Evolutionary conservation across 257 asterid genomes (phyloP).

Genomic region (Echites panduratus): DNA sequence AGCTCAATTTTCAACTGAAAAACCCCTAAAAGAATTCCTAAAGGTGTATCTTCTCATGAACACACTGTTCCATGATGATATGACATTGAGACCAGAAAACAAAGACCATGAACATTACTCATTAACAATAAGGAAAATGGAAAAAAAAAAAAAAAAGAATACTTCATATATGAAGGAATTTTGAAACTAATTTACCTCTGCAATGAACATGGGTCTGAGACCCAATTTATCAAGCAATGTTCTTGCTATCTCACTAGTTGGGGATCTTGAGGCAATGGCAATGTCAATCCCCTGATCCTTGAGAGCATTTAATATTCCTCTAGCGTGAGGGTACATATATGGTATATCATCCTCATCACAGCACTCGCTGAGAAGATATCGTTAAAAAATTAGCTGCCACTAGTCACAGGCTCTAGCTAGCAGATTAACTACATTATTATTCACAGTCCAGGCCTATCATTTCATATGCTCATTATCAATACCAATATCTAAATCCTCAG

Average conservation of each 20-base stretch:
- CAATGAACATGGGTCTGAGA: conserved; percentile 21
- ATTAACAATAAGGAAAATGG: neutral
- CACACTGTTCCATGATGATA: neutral
- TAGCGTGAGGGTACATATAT: conserved; percentile 26
- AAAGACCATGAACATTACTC: neutral
- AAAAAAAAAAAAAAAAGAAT: neutral
- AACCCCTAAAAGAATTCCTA: neutral
- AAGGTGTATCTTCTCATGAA: neutral
- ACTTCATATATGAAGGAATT: neutral
- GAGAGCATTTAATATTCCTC: conserved; percentile 24
- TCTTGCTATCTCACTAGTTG: conserved; percentile 25
- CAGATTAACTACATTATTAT: neutral
- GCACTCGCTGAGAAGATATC: conserved; percentile 21
- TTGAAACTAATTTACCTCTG: conserved; percentile 20
- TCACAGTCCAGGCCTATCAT: neutral
- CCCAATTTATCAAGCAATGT: conserved; percentile 23
- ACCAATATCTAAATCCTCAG: neutral
- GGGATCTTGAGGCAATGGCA: conserved; percentile 36
- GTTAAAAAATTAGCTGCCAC: neutral
- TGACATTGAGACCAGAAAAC: conserved; percentile 6
- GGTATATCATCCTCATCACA: conserved; percentile 18
- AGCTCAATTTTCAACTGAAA: neutral
- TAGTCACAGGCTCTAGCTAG: neutral
- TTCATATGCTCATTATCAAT: neutral
- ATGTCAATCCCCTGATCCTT: conserved; percentile 22